A percentile compares a stretch with the other conserved stretches of the same genome.
These are phyloP conservation scores for Bolboschoenoplectus hybrid DNA, from an alignment of 202 grass and related monocot genomes.

Conservation along the genomic window DNA sequence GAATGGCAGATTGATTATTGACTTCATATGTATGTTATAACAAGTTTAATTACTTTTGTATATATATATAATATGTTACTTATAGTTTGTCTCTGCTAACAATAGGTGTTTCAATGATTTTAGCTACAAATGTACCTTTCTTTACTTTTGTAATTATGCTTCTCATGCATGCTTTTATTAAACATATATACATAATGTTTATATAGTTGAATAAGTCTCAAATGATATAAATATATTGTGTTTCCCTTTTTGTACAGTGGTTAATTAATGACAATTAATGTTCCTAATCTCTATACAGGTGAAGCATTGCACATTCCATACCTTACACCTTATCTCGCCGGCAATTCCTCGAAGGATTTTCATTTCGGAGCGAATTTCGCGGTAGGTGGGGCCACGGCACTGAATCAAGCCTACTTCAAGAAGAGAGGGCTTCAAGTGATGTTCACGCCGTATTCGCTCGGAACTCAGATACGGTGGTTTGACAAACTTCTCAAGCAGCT, in stretches of 20 bases:
- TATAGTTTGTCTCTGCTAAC: neutral
- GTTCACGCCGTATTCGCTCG: conserved; percentile 65
- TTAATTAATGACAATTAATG: neutral
- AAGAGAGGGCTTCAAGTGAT: conserved; percentile 39
- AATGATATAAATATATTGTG: neutral
- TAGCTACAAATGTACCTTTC: neutral
- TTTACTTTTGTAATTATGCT: neutral
- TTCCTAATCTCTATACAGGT: conserved; percentile 8
- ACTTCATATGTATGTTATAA: conserved; percentile 54
- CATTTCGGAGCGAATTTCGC: conserved; percentile 74
- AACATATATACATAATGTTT: too few relatives aligned
- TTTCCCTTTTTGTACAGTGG: neutral
- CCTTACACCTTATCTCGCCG: conserved; percentile 54
- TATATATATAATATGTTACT: too few relatives aligned
- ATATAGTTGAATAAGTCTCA: neutral
- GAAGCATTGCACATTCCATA: conserved; percentile 54
- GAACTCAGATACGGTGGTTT: conserved; percentile 66
- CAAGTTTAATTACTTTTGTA: neutral
- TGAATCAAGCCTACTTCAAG: conserved; percentile 54
- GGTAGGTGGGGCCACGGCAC: conserved; percentile 59
- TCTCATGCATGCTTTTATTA: neutral
- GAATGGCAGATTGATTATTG: conserved; percentile 57
- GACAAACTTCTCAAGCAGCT: conserved; percentile 48
- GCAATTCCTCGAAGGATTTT: conserved; percentile 53
- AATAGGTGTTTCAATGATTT: neutral